Evolutionary conservation across 1,284 basidiomycete genomes (phyloP).

Genomic region (Cryptococcus wingfieldii): DNA sequence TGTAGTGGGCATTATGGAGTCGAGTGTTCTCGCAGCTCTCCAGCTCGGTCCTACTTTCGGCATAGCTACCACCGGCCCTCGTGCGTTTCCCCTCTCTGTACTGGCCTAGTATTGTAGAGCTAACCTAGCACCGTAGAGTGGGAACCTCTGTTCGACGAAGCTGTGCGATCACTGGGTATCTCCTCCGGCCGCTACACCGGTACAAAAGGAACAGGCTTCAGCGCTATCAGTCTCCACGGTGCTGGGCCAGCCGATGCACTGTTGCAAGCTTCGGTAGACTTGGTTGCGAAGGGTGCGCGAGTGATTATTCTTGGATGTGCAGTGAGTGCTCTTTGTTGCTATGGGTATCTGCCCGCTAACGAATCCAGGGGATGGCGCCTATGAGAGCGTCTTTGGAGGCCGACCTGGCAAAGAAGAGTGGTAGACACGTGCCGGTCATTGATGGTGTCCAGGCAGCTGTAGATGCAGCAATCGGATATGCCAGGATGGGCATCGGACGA

Average conservation of each 20-base stretch:
- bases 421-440: slow-evolving; percentile 7
- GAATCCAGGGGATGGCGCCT: slow-evolving; percentile 15
- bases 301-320: slow-evolving; percentile 18
- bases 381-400: slow-evolving; percentile 9
- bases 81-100: slow-evolving; percentile 4
- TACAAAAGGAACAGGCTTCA: slow-evolving; percentile 19
- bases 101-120: background rate
- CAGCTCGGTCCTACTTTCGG: slow-evolving; percentile 11
- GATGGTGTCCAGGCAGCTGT: slow-evolving; percentile 18
- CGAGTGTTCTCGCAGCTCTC: slow-evolving; percentile 6
- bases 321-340: slow-evolving; percentile 3
- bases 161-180: slow-evolving; percentile 8
- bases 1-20: slow-evolving; percentile 13
- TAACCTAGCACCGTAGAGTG: slow-evolving; percentile 6
- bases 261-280: slow-evolving; percentile 3
- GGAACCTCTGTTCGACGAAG: slow-evolving; percentile 16
- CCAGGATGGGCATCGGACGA: slow-evolving; percentile 8
- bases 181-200: slow-evolving; percentile 8
- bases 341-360: background rate
- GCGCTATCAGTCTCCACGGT: slow-evolving; percentile 15
- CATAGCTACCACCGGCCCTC: slow-evolving; percentile 16
- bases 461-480: slow-evolving; percentile 10
- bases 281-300: slow-evolving; percentile 11
- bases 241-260: slow-evolving; percentile 3
- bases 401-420: background rate